Evolutionary conservation across 306 rosid genomes (phyloP).

Genomic region (Begonia loranthoides): DNA sequence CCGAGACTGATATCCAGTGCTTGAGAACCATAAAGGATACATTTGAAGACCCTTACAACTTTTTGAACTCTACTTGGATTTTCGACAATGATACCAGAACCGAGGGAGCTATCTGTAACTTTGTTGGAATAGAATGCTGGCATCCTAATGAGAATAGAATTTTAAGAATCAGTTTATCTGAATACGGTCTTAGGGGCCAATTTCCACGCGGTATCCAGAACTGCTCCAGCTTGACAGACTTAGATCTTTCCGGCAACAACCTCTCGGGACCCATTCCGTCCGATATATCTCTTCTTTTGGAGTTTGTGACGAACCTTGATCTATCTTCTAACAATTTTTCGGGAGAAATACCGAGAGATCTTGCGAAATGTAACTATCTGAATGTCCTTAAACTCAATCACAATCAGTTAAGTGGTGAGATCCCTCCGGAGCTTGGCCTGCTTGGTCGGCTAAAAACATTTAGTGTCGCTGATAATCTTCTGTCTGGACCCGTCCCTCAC

Average conservation of each 20-base stretch:
- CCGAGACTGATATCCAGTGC: constrained; percentile 44
- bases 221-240: constrained; percentile 64
- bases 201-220: constrained; percentile 39
- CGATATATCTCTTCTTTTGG: constrained; percentile 10
- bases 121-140: constrained; percentile 78
- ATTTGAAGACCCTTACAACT: constrained; percentile 41
- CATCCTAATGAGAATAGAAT: constrained; percentile 76
- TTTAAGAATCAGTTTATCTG: constrained; percentile 41
- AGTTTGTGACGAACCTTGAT: constrained; percentile 30
- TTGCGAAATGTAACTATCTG: constrained; percentile 39
- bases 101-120: constrained; percentile 60
- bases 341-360: constrained; percentile 31
- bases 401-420: constrained; percentile 43
- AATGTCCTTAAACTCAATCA: constrained; percentile 46
- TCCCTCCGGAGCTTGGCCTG: constrained; percentile 27
- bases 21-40: constrained; percentile 25
- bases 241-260: constrained; percentile 61
- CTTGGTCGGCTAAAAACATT: neutral
- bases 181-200: constrained; percentile 63
- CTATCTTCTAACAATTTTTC: constrained; percentile 60
- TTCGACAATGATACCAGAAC: constrained; percentile 48
- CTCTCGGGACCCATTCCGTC: constrained; percentile 41
- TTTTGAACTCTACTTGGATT: constrained; percentile 45
- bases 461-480: neutral
- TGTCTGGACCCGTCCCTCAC: constrained; percentile 34